Base-by-base conservation (phyloP, 768 basidiomycete genomes). In the Pisolithus albus region DNA sequence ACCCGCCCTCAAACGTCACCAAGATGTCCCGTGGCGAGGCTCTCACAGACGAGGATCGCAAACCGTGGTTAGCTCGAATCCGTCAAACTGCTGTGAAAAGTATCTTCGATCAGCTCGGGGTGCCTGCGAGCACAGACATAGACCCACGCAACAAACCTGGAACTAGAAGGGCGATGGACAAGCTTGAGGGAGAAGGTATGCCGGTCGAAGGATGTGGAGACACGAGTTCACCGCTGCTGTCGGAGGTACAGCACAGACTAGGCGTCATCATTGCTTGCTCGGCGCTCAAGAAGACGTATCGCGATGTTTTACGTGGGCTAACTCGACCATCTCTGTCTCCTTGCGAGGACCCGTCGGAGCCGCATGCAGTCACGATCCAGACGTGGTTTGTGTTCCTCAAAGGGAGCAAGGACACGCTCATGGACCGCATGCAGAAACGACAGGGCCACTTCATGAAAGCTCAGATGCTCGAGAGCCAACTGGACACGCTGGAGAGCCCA, bases 211-310 rank as follows among this genome's bases (percentile, higher is more conserved):
- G 38, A 16, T 54, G 46, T 9, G 8, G 30, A 30, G 26, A 5
- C 26, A 26, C 26, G 26, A 26, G 3, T 26, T 26, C 26, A 26
- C 26, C 26, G 26, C 7, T 26, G 26, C 26, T 26, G 26, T 26
- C 26, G 26, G 26, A 26, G 26, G 26, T 26, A 7, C 26, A 26
- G 11, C 30, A 42, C 52, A 28, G 21, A 47, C 44, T 57, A 24
- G 89, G 88, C 1, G 78, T 88, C n/a, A 81, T 97, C 39, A 78
- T 92, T 37, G 88, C 84, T 36, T 94, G 92, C 68, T 95, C 92
- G 19, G 82, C 92, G 55, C 70, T 97, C 64, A 93, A 87, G 70
- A 75, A 62, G 58, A 75, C 75, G 55, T 97, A 97, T 65, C 84
- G 95, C 5, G 84, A 88, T 53, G 78, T 92, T 44, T 68, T 97